Percentiles rank a stretch among this genome's conserved stretches.
phyloP scores from a whole-genome alignment of 441 rosid species.

The Eutrema salsugineum region DNA sequence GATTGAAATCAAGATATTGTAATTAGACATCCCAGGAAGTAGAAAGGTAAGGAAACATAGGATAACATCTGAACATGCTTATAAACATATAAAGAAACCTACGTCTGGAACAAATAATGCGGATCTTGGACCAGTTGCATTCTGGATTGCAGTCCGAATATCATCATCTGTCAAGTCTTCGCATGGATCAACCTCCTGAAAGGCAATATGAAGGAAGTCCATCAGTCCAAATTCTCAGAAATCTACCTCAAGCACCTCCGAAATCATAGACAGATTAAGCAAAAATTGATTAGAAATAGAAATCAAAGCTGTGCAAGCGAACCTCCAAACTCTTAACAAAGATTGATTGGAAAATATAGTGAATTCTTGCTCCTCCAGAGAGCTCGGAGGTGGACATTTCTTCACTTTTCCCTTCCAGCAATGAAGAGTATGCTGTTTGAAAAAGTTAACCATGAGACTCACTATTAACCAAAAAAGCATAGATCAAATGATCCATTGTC shows the following conservation, averaged over 20 bases:
- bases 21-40: not conserved
- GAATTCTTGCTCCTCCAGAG: constrained; percentile 77
- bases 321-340: constrained; percentile 71
- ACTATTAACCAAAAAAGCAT: constrained; percentile 1
- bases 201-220: not conserved
- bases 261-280: constrained; percentile 3
- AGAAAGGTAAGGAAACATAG: constrained; percentile 2
- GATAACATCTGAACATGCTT: not conserved
- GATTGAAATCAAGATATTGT: not conserved
- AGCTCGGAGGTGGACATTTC: constrained; percentile 61
- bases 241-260: not conserved
- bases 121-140: constrained; percentile 49
- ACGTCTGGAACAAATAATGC: constrained; percentile 60
- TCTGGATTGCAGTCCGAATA: constrained; percentile 52
- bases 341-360: constrained; percentile 66
- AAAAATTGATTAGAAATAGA: not conserved
- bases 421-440: constrained; percentile 51
- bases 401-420: constrained; percentile 66
- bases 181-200: constrained; percentile 59
- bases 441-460: constrained; percentile 12
- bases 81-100: constrained; percentile 12
- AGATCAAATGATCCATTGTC: not conserved
- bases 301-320: not conserved
- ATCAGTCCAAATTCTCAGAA: not conserved
- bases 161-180: constrained; percentile 55